phyloP scores from a whole-genome alignment of 2,329 filamentous ascomycete species.

The Xylaria sp. region DNA sequence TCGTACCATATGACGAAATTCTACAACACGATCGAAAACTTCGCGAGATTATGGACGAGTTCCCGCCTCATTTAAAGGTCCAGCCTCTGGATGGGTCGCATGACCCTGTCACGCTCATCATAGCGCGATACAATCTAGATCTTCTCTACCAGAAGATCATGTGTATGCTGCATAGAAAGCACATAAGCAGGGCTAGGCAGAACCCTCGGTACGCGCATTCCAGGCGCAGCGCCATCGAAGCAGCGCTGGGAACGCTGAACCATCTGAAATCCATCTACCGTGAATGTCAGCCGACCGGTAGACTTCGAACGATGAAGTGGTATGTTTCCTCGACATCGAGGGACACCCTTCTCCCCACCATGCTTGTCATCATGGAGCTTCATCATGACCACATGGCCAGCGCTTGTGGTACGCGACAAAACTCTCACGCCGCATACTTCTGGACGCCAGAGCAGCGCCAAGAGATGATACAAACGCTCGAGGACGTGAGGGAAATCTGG shows the following conservation, averaged over 20 bases:
- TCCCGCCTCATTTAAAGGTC: constrained; percentile 81
- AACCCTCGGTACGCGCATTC: constrained; percentile 86
- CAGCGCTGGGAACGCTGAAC: constrained; percentile 79
- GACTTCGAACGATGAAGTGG: constrained; percentile 76
- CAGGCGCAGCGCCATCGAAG: constrained; percentile 81
- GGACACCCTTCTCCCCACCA: constrained; percentile 85
- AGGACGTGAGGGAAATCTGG: constrained; percentile 80
- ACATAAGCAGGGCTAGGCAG: constrained; percentile 76
- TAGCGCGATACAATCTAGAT: constrained; percentile 83
- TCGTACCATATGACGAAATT: constrained; percentile 67
- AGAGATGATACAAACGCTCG: constrained; percentile 78
- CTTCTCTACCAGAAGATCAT: constrained; percentile 88
- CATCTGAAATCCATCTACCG: constrained; percentile 77
- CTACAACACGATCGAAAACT: constrained; percentile 66
- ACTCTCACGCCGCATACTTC: constrained; percentile 54
- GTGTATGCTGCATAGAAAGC: constrained; percentile 87
- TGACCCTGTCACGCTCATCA: constrained; percentile 83
- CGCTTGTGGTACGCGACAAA: constrained; percentile 47
- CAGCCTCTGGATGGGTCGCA: constrained; percentile 75
- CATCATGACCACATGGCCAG: constrained; percentile 68
- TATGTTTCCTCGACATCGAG: constrained; percentile 79
- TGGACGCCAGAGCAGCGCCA: constrained; percentile 67
- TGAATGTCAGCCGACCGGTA: constrained; percentile 74
- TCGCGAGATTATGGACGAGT: constrained; percentile 65
- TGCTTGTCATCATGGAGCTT: constrained; percentile 82